Evolutionary conservation across 257 asterid species (phyloP).

Genomic region (Jacaranda mimosifolia): DNA sequence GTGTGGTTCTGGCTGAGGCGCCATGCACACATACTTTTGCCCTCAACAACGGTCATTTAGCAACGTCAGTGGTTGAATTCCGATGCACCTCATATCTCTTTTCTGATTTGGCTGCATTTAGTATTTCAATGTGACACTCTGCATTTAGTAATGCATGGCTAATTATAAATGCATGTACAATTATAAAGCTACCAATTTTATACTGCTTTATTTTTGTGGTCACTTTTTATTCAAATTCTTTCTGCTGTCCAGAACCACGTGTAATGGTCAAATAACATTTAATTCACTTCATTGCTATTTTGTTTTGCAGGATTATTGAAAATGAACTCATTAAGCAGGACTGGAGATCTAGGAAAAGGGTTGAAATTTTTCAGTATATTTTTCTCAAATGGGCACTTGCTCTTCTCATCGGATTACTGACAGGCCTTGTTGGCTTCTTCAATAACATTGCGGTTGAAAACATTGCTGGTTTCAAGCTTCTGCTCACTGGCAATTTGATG

Average conservation of each 20-base stretch:
- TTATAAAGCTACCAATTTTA: neutral
- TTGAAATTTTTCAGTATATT: constrained; percentile 80
- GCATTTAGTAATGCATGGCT: neutral
- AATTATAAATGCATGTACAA: constrained; percentile 6
- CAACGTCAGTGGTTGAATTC: neutral
- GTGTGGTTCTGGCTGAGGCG: neutral
- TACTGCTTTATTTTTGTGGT: neutral
- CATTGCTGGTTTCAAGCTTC: constrained; percentile 89
- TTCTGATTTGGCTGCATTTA: neutral
- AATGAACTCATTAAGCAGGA: constrained; percentile 94
- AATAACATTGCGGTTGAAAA: constrained; percentile 92
- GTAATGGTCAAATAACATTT: constrained; percentile 5
- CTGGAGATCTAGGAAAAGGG: constrained; percentile 89
- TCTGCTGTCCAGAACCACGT: neutral
- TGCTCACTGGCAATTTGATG: constrained; percentile 71
- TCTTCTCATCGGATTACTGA: constrained; percentile 83
- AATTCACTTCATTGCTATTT: constrained; percentile 28
- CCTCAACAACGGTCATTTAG: neutral
- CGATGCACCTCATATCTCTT: neutral
- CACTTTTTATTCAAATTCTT: neutral
- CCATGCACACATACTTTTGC: neutral
- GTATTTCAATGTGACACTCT: no score
- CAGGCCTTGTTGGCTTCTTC: constrained; percentile 86
- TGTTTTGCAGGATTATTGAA: constrained; percentile 80
- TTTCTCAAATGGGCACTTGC: constrained; percentile 92